phyloP scores from a whole-genome alignment of 169 alveolate species.

The Eimeria praecox region DNA sequence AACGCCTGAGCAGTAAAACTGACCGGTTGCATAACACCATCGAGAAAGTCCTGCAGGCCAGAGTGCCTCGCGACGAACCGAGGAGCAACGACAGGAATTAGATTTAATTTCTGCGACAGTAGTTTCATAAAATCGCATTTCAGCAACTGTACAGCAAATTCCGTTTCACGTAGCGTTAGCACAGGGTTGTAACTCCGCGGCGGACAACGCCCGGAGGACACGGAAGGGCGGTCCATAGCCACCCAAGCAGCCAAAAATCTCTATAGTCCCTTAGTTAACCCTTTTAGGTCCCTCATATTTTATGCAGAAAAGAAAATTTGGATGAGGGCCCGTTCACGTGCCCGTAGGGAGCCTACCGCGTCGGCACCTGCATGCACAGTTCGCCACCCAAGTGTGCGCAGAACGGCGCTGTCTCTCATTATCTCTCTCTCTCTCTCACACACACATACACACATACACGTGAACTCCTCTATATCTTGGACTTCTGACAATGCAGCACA shows the following conservation, averaged over 20 bases:
- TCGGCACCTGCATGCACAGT: no score
- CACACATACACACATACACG: no score
- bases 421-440: no score
- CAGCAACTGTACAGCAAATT: slow-evolving; percentile 32
- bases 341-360: no score
- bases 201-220: background rate
- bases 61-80: slow-evolving; percentile 19
- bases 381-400: no score
- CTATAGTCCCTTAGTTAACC: background rate
- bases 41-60: slow-evolving; percentile 56
- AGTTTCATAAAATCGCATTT: background rate
- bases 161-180: slow-evolving; percentile 57
- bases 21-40: slow-evolving; percentile 44
- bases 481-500: no score
- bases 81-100: slow-evolving; percentile 66
- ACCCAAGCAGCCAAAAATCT: background rate
- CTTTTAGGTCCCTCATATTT: background rate
- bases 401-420: no score
- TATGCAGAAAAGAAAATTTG: background rate
- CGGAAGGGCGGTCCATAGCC: background rate
- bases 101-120: slow-evolving; percentile 1
- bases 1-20: background rate
- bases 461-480: no score
- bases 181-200: slow-evolving; percentile 26
- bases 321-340: no score